Percentiles rank a stretch among this genome's conserved stretches.
phyloP scores from a whole-genome alignment of 768 basidiomycete genomes.

The Baorangia bicolor region DNA sequence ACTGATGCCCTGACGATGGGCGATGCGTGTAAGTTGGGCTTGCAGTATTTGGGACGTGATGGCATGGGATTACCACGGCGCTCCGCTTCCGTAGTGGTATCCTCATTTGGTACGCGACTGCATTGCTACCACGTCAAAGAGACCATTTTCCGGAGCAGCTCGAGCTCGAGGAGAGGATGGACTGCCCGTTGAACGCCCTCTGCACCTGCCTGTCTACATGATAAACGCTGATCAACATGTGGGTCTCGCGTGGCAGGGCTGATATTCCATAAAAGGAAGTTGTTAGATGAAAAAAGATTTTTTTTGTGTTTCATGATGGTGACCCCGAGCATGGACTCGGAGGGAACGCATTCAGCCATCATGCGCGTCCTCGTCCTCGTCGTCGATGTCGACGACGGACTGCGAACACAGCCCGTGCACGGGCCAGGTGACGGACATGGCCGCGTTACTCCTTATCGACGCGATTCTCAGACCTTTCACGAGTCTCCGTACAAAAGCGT shows the following conservation, averaged over 20 bases:
- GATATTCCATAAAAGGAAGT: conserved; percentile 20
- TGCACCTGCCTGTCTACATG: background rate
- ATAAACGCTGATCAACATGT: conserved; percentile 16
- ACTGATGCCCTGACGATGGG: conserved; percentile 44
- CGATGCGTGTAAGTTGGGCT: conserved; percentile 17
- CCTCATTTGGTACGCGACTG: conserved; percentile 16
- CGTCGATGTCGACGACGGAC: conserved; percentile 4
- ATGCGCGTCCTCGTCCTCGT: background rate
- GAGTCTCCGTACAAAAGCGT: conserved; percentile 24
- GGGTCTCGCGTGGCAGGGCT: conserved; percentile 12
- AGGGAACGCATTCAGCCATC: background rate
- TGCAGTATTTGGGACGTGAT: conserved; percentile 29
- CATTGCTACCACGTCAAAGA: background rate
- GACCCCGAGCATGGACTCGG: conserved; percentile 31
- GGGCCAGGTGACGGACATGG: conserved; percentile 1
- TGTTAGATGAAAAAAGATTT: conserved; percentile 21
- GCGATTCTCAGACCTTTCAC: conserved; percentile 13
- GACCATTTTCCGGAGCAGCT: background rate
- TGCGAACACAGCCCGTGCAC: background rate
- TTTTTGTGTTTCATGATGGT: conserved; percentile 10
- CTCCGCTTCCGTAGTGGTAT: conserved; percentile 20
- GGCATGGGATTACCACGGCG: conserved; percentile 23
- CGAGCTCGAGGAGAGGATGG: background rate
- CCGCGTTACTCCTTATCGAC: conserved; percentile 1
- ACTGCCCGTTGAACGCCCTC: background rate